Evolutionary conservation across 2,329 filamentous ascomycete genomes (phyloP), one percentile per base, ranked within the genome.

Genomic region (Hymenoscyphus albidus): DNA sequence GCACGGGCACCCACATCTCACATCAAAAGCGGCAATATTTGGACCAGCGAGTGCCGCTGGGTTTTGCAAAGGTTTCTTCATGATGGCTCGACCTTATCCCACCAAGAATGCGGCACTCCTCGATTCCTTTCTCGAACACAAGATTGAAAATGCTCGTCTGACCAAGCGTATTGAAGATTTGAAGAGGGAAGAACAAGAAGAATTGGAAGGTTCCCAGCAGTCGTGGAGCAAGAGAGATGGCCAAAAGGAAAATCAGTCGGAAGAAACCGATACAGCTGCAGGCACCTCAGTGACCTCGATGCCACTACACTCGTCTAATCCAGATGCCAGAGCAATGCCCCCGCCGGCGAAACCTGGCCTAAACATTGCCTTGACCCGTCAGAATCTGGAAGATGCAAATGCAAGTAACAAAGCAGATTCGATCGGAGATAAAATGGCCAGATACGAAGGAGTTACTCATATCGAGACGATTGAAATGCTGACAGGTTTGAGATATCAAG

Each of bases 71-170:
- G 93, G 93, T 44, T 92, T 97, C 71, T 97, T 97, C 76, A 91
- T 98, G 82, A 94, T 96, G 88, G 88, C 92, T 9, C 85, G 93
- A 22, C 91, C 91, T 1, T 97, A 97, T 76, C 93, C 92, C 5
- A 96, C 91, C 38, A 93, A 91, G 78, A 96, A 94, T 74, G 89
- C 92, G 0, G 86, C 85, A 3, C 82, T 97, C 12, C 82, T 97
- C 22, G 93, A 98, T 78, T 96, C 93, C 0, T 97, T 97, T 73
- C 82, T 98, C 35, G 94, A 98, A 76, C 93, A 97, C 79, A 97
- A 97, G 78, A 94, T 97, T 62, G 94, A 97, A 76, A 97, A 97
- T 73, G 93, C 97, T 79, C 86, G 93, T 4, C 78, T 98, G 59
- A 88, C 87, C 72, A 90, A 92, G 71, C 87, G 92, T 55, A 96